Percentiles rank a stretch among this genome's conserved stretches.
These are phyloP conservation scores for Vitis labrusca DNA, from an alignment of 164 flowering plant genomes.

Conservation along the genomic window DNA sequence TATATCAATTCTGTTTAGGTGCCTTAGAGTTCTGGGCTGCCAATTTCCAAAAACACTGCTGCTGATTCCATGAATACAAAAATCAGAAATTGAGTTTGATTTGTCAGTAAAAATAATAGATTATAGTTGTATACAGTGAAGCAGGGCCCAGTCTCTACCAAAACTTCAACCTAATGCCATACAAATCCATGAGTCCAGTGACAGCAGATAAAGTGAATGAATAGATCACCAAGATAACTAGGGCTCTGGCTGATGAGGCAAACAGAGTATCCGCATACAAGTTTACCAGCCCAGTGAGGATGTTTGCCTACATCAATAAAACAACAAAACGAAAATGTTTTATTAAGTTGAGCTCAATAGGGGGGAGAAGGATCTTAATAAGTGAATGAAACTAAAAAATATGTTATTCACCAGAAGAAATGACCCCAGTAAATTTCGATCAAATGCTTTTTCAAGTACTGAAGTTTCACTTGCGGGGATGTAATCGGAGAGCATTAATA, in stretches of 20 bases:
- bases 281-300: conserved; percentile 83
- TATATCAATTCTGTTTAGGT: too few relatives aligned
- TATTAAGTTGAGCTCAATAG: not conserved
- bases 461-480: conserved; percentile 47
- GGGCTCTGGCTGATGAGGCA: conserved; percentile 45
- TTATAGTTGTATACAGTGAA: not conserved
- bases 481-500: conserved; percentile 61
- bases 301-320: conserved; percentile 70
- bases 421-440: conserved; percentile 62
- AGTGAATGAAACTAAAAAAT: not conserved
- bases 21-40: too few relatives aligned
- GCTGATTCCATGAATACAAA: too few relatives aligned
- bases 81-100: too few relatives aligned
- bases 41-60: too few relatives aligned
- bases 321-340: not conserved
- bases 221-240: conserved; percentile 57
- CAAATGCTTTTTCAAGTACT: conserved; percentile 63
- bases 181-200: conserved; percentile 41
- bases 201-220: conserved; percentile 39
- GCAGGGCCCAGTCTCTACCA: conserved; percentile 39
- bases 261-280: conserved; percentile 66
- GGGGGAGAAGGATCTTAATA: not conserved
- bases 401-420: conserved; percentile 66
- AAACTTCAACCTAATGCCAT: conserved; percentile 60
- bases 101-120: not conserved